Evolutionary conservation across 805 yeast species (phyloP).

Genomic region (Pachysolen tannophilus): DNA sequence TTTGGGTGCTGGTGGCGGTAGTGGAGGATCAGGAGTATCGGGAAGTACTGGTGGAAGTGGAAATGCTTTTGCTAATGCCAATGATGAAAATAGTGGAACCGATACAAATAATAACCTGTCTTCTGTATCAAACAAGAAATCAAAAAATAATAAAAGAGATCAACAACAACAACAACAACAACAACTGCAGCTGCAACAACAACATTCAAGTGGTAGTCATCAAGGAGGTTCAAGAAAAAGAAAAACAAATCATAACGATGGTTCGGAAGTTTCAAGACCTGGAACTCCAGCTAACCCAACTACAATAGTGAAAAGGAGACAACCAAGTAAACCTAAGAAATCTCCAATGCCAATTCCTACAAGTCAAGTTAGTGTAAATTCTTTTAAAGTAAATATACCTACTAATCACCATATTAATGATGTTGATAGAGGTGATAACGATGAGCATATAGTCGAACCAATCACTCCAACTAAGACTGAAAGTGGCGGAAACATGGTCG

Average conservation of each 20-base stretch:
- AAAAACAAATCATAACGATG: conserved; percentile 2
- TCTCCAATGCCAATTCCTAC: background rate
- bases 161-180: conserved; percentile 10
- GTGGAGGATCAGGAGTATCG: conserved; percentile 8
- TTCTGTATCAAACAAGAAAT: background rate
- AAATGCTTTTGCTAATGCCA: background rate
- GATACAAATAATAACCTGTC: background rate
- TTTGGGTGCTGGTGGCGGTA: conserved; percentile 5
- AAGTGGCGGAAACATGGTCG: conserved; percentile 42
- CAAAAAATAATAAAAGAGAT: conserved; percentile 4
- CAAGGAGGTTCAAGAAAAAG: conserved; percentile 1
- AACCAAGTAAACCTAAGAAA: background rate
- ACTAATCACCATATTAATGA: no score
- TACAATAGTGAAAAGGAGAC: conserved; percentile 1
- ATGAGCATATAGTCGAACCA: conserved; percentile 1
- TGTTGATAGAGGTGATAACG: no score
- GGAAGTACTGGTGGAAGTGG: background rate
- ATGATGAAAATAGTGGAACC: background rate
- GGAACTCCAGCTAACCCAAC: conserved; percentile 4
- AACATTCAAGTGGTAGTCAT: background rate
- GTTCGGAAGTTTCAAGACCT: conserved; percentile 1
- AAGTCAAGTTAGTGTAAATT: no score
- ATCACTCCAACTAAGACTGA: conserved; percentile 14
- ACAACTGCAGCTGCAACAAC: conserved; percentile 10
- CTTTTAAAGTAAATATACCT: no score